Conservation (phyloP, 2,329 filamentous ascomycete species). For the Penicillium sp. region DNA sequence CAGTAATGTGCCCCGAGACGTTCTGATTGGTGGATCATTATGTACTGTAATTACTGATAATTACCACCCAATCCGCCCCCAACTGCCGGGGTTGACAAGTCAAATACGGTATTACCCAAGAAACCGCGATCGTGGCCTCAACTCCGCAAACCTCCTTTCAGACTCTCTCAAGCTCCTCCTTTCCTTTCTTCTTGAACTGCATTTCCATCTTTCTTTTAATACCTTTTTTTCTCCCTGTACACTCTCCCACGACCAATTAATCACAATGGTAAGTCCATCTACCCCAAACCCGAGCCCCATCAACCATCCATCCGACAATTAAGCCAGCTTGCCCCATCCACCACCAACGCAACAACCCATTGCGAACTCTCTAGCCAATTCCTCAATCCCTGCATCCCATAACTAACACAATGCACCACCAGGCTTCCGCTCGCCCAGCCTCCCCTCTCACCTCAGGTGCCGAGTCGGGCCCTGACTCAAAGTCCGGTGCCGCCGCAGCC, state of each 20-base stretch:
- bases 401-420: slow-evolving; percentile 3
- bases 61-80: not conserved
- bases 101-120: slow-evolving; percentile 22
- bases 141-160: slow-evolving; percentile 24
- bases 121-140: slow-evolving; percentile 32
- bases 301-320: not conserved
- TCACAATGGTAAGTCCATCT: slow-evolving; percentile 24
- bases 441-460: slow-evolving; percentile 47
- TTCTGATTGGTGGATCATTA: slow-evolving; percentile 7
- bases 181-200: slow-evolving; percentile 8
- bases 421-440: slow-evolving; percentile 43
- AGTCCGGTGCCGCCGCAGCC: slow-evolving; percentile 50
- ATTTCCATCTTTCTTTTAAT: slow-evolving; percentile 7
- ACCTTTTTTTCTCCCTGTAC: not conserved
- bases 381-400: slow-evolving; percentile 1
- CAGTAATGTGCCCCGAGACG: not conserved
- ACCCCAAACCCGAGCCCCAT: not conserved
- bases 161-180: slow-evolving; percentile 10
- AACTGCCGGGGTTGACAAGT: slow-evolving; percentile 4
- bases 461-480: slow-evolving; percentile 46
- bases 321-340: slow-evolving; percentile 6
- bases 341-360: slow-evolving; percentile 2
- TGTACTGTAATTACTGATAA: slow-evolving; percentile 12
- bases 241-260: slow-evolving; percentile 10
- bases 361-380: slow-evolving; percentile 4